A percentile compares a stretch with the other conserved stretches of the same genome.
These are phyloP conservation scores for Porodaedalea pini DNA, from an alignment of 1,284 basidiomycete genomes.

Conservation along the genomic window DNA sequence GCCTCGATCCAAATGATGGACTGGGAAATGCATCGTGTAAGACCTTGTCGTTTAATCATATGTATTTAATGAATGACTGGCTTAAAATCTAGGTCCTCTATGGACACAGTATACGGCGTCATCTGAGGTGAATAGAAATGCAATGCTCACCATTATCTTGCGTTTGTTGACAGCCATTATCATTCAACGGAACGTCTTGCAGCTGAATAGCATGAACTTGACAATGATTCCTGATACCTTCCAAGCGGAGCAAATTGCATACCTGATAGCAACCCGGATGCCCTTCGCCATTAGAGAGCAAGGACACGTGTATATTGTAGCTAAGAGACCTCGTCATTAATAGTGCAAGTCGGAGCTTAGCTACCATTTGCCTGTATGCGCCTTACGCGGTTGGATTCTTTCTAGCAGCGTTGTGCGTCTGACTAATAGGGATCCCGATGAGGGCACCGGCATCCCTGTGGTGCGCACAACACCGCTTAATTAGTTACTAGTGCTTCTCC, in stretches of 20 bases:
- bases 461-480: no score
- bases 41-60: constrained; percentile 1
- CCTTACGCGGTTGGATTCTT: no score
- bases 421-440: no score
- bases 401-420: no score
- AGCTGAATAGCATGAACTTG: constrained; percentile 36
- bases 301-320: constrained; percentile 22
- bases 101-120: constrained; percentile 33
- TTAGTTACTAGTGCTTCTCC: no score
- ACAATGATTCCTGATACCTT: constrained; percentile 37
- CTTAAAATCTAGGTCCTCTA: constrained; percentile 30
- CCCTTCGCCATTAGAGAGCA: not conserved
- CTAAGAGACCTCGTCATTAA: no score
- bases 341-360: no score
- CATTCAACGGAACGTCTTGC: constrained; percentile 32
- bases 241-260: constrained; percentile 35
- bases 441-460: no score
- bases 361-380: not conserved
- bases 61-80: not conserved
- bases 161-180: not conserved
- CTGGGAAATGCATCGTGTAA: constrained; percentile 30
- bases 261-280: constrained; percentile 31
- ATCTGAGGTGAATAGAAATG: constrained; percentile 28
- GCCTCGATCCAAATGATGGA: constrained; percentile 47
- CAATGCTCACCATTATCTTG: no score